These are phyloP conservation scores for Hyaloperonospora brassicae DNA, from an alignment of 352 stramenopile genomes.

Conservation along the genomic window DNA sequence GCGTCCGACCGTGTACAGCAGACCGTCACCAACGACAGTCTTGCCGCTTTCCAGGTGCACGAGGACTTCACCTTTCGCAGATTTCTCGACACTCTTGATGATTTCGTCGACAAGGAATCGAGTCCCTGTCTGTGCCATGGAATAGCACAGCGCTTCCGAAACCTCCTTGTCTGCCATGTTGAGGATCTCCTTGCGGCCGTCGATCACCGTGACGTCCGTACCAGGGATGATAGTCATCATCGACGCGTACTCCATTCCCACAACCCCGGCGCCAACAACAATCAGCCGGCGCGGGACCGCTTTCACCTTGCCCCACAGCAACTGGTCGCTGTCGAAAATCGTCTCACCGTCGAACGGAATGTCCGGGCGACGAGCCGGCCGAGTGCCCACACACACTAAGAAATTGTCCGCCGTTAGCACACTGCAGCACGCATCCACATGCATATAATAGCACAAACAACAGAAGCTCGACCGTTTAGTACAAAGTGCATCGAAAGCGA, in stretches of 20 bases:
- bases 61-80: slow-evolving; percentile 53
- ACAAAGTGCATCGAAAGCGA: too few species aligned
- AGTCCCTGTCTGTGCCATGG: slow-evolving; percentile 81
- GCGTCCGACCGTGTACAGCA: slow-evolving; percentile 85
- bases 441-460: not conserved
- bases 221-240: slow-evolving; percentile 89
- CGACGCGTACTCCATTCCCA: slow-evolving; percentile 89
- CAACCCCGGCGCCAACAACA: slow-evolving; percentile 77
- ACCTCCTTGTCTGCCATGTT: slow-evolving; percentile 87
- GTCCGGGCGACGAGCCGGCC: slow-evolving; percentile 63
- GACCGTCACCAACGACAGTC: slow-evolving; percentile 68
- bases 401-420: slow-evolving; percentile 82
- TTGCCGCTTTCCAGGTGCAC: slow-evolving; percentile 83
- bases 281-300: slow-evolving; percentile 71
- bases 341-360: slow-evolving; percentile 84
- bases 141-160: slow-evolving; percentile 77
- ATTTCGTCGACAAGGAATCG: slow-evolving; percentile 82
- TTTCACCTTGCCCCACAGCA: slow-evolving; percentile 74
- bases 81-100: slow-evolving; percentile 68
- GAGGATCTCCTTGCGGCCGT: slow-evolving; percentile 78
- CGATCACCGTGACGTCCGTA: slow-evolving; percentile 86
- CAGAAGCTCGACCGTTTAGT: too few species aligned
- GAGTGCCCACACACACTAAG: slow-evolving; percentile 79
- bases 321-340: slow-evolving; percentile 81
- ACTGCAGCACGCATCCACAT: slow-evolving; percentile 19